These are phyloP conservation scores for Pisolithus tinctorius DNA, from an alignment of 768 basidiomycete species.

Conservation along the genomic window DNA sequence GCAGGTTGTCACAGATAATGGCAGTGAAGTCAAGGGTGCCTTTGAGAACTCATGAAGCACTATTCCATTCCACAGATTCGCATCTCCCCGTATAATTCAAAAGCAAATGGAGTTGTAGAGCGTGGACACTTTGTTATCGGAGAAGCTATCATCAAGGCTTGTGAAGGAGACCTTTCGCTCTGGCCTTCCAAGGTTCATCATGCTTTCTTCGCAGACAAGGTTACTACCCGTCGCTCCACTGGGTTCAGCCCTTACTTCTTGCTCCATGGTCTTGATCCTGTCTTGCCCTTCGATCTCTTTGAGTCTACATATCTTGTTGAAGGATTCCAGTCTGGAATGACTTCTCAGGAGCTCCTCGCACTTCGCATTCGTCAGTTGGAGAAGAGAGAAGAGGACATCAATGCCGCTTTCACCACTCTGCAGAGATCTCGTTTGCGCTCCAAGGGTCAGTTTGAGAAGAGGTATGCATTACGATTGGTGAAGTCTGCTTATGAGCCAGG, in stretches of 20 bases:
- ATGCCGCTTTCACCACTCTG: too few species aligned
- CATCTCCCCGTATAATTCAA: conserved; percentile 29
- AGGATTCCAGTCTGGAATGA: conserved; percentile 5
- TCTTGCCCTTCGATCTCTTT: conserved; percentile 25
- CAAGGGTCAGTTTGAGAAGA: too few species aligned
- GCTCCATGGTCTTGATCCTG: conserved; percentile 12
- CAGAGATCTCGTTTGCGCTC: too few species aligned
- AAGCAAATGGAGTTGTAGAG: conserved; percentile 33
- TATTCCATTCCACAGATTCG: neutral
- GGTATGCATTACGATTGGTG: too few species aligned
- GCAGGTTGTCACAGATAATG: conserved; percentile 5
- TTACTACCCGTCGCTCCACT: conserved; percentile 15
- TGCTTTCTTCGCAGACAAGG: conserved; percentile 19
- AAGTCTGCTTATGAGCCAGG: too few species aligned
- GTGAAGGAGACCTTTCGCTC: conserved; percentile 6
- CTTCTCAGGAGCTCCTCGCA: conserved; percentile 18
- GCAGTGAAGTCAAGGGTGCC: neutral
- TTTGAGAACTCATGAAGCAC: accelerated
- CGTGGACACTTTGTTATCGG: conserved; percentile 24
- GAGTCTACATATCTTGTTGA: conserved; percentile 27
- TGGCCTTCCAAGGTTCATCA: conserved; percentile 20
- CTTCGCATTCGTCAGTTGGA: conserved; percentile 19
- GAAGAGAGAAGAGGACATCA: neutral
- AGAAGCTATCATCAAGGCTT: conserved; percentile 26
- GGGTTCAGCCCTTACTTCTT: conserved; percentile 19